phyloP scores from a whole-genome alignment of 441 rosid genomes.

The Erodium moschatum region DNA sequence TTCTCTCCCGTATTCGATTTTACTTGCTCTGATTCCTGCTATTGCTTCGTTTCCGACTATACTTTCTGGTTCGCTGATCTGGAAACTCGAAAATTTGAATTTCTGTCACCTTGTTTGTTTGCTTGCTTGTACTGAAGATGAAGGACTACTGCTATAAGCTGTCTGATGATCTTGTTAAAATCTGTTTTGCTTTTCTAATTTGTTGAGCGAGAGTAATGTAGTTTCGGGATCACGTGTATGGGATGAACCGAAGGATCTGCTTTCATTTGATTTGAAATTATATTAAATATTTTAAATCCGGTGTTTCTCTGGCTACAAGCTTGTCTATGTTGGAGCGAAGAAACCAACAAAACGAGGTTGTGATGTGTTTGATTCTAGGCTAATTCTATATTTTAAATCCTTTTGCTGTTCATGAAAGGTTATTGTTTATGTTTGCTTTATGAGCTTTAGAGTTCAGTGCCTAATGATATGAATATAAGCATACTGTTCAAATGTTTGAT shows the following conservation, averaged over 20 bases:
- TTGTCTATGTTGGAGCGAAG: background rate
- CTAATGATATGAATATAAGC: background rate
- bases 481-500: background rate
- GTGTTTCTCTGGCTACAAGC: background rate
- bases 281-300: background rate
- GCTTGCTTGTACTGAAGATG: background rate
- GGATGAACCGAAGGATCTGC: background rate
- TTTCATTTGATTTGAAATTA: background rate
- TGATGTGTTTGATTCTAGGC: background rate
- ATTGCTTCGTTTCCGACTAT: background rate
- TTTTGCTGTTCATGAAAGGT: background rate
- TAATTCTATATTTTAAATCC: background rate
- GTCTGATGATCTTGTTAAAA: background rate
- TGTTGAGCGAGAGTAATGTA: background rate
- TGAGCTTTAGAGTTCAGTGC: background rate
- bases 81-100: background rate
- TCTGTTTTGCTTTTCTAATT: background rate
- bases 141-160: background rate
- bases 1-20: background rate
- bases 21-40: background rate
- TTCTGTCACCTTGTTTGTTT: background rate
- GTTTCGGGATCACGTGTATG: background rate
- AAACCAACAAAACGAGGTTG: background rate
- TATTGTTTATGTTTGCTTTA: background rate
- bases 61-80: background rate